These are phyloP conservation scores for Ampelomyces quisqualis DNA, from an alignment of 2,329 filamentous ascomycete genomes.

Conservation along the genomic window DNA sequence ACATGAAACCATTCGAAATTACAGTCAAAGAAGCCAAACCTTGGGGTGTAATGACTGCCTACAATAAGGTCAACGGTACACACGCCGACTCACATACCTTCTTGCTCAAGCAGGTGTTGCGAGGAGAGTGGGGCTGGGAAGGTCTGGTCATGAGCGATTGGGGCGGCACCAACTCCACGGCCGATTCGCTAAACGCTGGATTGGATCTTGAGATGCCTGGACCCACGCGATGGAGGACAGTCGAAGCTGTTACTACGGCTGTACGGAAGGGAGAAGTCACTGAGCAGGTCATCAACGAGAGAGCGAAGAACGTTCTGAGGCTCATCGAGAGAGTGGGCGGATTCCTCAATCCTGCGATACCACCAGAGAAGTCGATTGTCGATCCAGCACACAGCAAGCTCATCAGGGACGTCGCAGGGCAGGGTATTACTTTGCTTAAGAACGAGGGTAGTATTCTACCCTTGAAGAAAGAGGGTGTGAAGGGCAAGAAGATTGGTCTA, in stretches of 20 bases:
- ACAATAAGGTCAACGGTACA: conserved; percentile 71
- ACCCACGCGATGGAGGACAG: conserved; percentile 66
- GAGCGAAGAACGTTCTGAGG: conserved; percentile 49
- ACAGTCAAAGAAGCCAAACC: conserved; percentile 69
- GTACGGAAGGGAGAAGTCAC: conserved; percentile 53
- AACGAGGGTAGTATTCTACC: conserved; percentile 67
- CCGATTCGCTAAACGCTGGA: conserved; percentile 40
- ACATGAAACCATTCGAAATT: conserved; percentile 64
- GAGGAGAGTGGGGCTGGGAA: conserved; percentile 71
- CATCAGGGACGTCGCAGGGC: conserved; percentile 64
- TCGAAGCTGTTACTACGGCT: conserved; percentile 58
- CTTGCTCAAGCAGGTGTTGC: conserved; percentile 65
- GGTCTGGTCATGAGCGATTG: conserved; percentile 69
- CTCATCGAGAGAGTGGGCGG: conserved; percentile 69
- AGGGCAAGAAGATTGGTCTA: conserved; percentile 63
- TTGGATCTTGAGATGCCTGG: conserved; percentile 45
- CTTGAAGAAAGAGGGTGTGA: conserved; percentile 58
- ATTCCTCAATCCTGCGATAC: conserved; percentile 58
- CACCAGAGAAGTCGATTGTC: conserved; percentile 63
- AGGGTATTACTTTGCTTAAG: conserved; percentile 71
- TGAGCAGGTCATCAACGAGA: conserved; percentile 33
- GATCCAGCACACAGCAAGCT: conserved; percentile 61
- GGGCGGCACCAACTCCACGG: conserved; percentile 46
- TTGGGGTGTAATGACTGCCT: conserved; percentile 70
- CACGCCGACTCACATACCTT: conserved; percentile 66